Evolutionary conservation across 2,329 filamentous ascomycete genomes (phyloP), one percentile per base, ranked within the genome.

Genomic region (Xylaria sp.): DNA sequence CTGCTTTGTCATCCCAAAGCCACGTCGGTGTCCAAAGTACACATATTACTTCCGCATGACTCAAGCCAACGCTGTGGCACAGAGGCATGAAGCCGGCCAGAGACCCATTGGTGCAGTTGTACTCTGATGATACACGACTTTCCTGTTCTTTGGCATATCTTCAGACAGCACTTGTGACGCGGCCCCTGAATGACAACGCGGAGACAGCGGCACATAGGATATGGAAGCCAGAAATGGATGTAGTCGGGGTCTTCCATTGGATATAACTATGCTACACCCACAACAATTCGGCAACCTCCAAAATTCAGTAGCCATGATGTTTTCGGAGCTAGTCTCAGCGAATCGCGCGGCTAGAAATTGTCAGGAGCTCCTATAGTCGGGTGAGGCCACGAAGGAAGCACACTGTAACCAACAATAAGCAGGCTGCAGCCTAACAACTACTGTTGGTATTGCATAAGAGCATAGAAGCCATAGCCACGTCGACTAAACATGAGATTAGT

Each of bases 391-490:
- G 28, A 13, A 28, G 17, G 6, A 46, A 48, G 28, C 23, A 33
- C 36, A 33, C 44, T 36, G 9, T n/a, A 20, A 51, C 44, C 42
- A 51, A 42, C 23, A 59, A 38, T 1, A 44, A n/a, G 26, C 36
- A 59, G 46, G 53, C 53, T 46, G 65, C 28, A 67, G 65, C 36
- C 59, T 58, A 54, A 15, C n/a, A 28, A 54, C 51, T 36, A 26
- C 11, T n/a, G 36, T 36, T 5, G n/a, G 44, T 49, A 3, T 44
- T 38, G 2, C 26, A 42, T 33, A 23, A 42, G 28, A 6, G 62
- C 20, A 63, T 4, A 36, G 17, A n/a, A 17, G 44, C 38, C 10
- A 11, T 23, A 13, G 23, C 59, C 36, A 67, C 59, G 59, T 59
- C 59, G 33, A 53, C 10, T n/a, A 3, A 31, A 23, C 5, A 11